Evolutionary conservation across 495 filamentous ascomycete species (phyloP).

Genomic region (Penicillium samsonianum): DNA sequence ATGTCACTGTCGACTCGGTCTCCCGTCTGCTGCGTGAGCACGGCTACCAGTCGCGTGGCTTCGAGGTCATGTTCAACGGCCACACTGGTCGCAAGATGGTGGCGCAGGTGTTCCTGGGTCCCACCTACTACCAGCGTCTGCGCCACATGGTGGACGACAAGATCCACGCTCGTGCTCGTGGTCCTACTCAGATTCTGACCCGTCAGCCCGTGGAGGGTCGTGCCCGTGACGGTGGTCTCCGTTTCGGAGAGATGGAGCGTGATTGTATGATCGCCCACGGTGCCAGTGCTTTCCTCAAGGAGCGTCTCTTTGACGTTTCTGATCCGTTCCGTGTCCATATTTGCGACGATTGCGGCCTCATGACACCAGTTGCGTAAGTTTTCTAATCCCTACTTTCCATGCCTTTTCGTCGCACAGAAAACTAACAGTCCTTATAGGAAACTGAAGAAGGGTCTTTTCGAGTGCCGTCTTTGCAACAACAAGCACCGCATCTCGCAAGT

Average conservation of each 20-base stretch:
- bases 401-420: neutral
- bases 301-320: conserved; percentile 93
- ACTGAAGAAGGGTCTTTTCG: conserved; percentile 89
- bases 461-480: conserved; percentile 96
- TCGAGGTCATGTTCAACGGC: conserved; percentile 98
- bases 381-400: neutral
- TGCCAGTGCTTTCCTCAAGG: conserved; percentile 93
- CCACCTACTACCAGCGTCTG: conserved; percentile 98
- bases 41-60: conserved; percentile 95
- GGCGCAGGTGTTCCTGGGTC: conserved; percentile 93
- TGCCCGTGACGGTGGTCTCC: conserved; percentile 94
- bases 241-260: conserved; percentile 99
- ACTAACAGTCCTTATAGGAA: conserved; percentile 60
- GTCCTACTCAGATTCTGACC: conserved; percentile 95
- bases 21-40: conserved; percentile 84
- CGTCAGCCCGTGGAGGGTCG: conserved; percentile 98
- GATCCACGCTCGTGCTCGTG: conserved; percentile 95
- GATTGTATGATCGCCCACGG: conserved; percentile 99
- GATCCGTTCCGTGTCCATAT: conserved; percentile 99
- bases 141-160: conserved; percentile 99
- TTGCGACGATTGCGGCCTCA: conserved; percentile 97
- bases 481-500: conserved; percentile 97
- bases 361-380: conserved; percentile 98
- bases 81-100: conserved; percentile 92
- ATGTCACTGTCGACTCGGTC: conserved; percentile 94